Evolutionary conservation across 2,329 filamentous ascomycete genomes (phyloP).

Genomic region (Gnomoniopsis sp.): DNA sequence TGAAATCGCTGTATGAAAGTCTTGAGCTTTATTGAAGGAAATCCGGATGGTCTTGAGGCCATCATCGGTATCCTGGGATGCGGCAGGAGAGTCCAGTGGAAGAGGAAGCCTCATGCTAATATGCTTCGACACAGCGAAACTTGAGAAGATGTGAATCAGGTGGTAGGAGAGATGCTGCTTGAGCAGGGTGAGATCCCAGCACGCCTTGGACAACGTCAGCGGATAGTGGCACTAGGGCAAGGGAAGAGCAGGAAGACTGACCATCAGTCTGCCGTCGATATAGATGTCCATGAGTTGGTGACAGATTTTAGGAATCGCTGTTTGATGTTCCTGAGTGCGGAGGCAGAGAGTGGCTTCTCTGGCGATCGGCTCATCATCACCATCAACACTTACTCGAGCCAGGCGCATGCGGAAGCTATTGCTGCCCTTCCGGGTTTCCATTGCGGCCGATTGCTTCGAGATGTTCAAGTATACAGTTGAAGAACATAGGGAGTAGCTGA

Average conservation of each 20-base stretch:
- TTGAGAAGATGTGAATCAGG: not conserved
- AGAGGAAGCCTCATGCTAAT: not conserved
- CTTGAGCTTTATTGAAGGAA: not conserved
- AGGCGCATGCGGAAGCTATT: slow-evolving; percentile 2
- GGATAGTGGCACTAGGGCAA: not conserved
- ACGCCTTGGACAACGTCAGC: not conserved
- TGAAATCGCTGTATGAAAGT: slow-evolving; percentile 8
- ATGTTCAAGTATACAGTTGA: not conserved
- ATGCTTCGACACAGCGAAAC: not conserved
- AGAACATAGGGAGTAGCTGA: not conserved
- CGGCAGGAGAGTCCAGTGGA: not conserved
- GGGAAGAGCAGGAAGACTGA: not conserved
- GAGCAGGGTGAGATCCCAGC: slow-evolving; percentile 9
- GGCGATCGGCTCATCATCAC: not conserved
- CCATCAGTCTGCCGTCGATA: slow-evolving; percentile 11
- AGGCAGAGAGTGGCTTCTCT: slow-evolving; percentile 5
- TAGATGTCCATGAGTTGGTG: slow-evolving; percentile 10
- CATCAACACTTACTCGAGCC: not conserved
- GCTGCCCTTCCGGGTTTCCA: not conserved
- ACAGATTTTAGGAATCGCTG: not conserved
- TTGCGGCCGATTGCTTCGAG: not conserved
- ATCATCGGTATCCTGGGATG: not conserved
- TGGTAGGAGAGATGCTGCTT: not conserved
- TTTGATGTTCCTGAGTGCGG: not conserved
- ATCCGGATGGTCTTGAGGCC: not conserved